Evolutionary conservation across 768 basidiomycete species (phyloP), one percentile per base, ranked within the genome.

Genomic region (Trametes gibbosa): DNA sequence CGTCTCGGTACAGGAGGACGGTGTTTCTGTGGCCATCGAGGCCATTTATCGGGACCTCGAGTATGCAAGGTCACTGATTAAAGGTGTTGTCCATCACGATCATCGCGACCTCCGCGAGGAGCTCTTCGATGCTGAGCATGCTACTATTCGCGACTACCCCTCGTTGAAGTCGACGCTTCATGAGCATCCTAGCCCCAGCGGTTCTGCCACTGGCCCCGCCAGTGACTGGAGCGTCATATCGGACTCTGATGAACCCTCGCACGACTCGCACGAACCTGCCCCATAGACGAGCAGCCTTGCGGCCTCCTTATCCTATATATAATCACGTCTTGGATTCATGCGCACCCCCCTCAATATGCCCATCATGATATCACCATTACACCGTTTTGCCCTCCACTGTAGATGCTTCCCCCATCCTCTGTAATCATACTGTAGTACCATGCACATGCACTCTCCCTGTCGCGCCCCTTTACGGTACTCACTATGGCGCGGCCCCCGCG

Each of bases 11-110:
- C 67, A 95, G 93, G 96, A 99, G 77, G 87, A 94, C 62, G 96
- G 96, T n/a, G 94, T 98, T 1, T 81, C 84, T 1, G 93, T 84
- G 32, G 97, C 97, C 16, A 88, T 98, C 58, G 95, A 98, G 73
- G 86, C 89, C 25, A 95, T 99, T 63, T 99, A 98, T 70, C 86
- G 97, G 46, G 95, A 99, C 69, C 75, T 98, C 56, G 96, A 98
- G 61, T 98, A 98, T 71, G 93, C 96, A 35, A 84, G 90, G 35
- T 88, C 89, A 8, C 74, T 97, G 50, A 85, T 98, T 64, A 95
- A 93, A 70, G 83, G 80, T 32, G 69, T 69, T 16, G 58, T 69
- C 1, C 64, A 64, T 9, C 65, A 23, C 9, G 43, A 45, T 13
- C 2, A 2, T 13, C 43, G 59, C 23, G 62, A 69, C 29, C 43